A percentile compares a stretch with the other conserved stretches of the same genome.
phyloP scores from a whole-genome alignment of 306 rosid genomes.

The Cucumis cinereus region DNA sequence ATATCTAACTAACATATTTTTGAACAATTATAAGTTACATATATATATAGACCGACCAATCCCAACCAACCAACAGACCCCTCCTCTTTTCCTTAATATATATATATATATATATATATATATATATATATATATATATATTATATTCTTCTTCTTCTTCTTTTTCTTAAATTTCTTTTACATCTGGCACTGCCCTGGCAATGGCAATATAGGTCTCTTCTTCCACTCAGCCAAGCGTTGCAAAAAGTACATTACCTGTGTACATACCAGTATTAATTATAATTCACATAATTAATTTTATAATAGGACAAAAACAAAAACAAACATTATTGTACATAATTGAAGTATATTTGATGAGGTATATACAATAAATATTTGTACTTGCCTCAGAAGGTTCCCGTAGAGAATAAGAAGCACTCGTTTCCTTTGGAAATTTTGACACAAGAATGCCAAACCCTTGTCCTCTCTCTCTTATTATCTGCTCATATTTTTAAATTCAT shows the following conservation, averaged over 20 bases:
- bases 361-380: background rate
- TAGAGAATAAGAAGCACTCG: constrained; percentile 73
- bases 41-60: background rate
- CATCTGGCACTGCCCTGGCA: constrained; percentile 4
- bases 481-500: background rate
- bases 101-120: too few species aligned
- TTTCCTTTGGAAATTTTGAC: constrained; percentile 78
- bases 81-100: background rate
- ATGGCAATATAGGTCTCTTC: background rate
- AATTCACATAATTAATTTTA: background rate
- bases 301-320: background rate
- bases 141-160: background rate
- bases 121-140: background rate
- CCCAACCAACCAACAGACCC: background rate
- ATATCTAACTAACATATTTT: background rate
- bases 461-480: constrained; percentile 76
- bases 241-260: constrained; percentile 12
- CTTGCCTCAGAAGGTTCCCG: constrained; percentile 92
- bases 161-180: background rate
- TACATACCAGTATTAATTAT: background rate
- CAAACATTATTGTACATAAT: background rate
- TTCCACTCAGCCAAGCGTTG: constrained; percentile 14
- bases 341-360: background rate
- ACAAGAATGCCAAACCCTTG: constrained; percentile 95
- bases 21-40: constrained; percentile 5